phyloP scores from a whole-genome alignment of 768 basidiomycete species.

The Lactarius hatsudake region DNA sequence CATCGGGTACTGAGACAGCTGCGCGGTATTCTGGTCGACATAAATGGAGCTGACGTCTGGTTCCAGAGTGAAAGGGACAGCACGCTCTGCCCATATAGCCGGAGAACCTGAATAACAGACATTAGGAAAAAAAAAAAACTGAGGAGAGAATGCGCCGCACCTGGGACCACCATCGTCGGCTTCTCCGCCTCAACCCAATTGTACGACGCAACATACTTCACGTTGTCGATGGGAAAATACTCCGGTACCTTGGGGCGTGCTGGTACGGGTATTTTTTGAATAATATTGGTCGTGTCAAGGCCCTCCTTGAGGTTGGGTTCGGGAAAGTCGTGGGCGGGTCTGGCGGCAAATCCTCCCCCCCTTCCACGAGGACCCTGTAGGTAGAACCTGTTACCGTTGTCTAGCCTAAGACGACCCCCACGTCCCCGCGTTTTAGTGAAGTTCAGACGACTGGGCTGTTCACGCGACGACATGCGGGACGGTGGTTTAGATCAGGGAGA shows the following conservation, averaged over 20 bases:
- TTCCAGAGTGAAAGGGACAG: conserved; percentile 51
- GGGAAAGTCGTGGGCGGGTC: background rate
- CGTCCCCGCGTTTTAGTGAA: background rate
- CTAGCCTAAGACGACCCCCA: background rate
- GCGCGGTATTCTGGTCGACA: conserved; percentile 58
- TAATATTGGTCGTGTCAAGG: conserved; percentile 1
- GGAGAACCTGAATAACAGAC: conserved; percentile 49
- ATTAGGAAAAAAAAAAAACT: too few species aligned
- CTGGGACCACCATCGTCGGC: conserved; percentile 35
- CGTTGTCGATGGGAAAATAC: conserved; percentile 24
- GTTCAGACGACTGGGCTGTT: background rate
- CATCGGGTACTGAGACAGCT: conserved; percentile 39
- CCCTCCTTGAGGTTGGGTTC: conserved; percentile 19
- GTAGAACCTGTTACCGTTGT: conserved; percentile 10
- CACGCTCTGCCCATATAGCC: conserved; percentile 50
- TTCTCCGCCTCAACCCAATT: conserved; percentile 30
- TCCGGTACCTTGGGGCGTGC: background rate
- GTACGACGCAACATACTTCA: conserved; percentile 34
- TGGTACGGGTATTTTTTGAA: conserved; percentile 10
- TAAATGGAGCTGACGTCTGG: conserved; percentile 50
- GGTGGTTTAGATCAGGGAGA: too few species aligned
- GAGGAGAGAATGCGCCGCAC: conserved; percentile 17
- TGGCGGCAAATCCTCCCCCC: background rate
- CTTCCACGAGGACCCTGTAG: background rate
- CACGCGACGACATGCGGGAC: background rate